A percentile compares a stretch with the other conserved stretches of the same genome.
Evolutionary conservation across 495 filamentous ascomycete species (phyloP).

Genomic region (Hypoxylon perforatum): DNA sequence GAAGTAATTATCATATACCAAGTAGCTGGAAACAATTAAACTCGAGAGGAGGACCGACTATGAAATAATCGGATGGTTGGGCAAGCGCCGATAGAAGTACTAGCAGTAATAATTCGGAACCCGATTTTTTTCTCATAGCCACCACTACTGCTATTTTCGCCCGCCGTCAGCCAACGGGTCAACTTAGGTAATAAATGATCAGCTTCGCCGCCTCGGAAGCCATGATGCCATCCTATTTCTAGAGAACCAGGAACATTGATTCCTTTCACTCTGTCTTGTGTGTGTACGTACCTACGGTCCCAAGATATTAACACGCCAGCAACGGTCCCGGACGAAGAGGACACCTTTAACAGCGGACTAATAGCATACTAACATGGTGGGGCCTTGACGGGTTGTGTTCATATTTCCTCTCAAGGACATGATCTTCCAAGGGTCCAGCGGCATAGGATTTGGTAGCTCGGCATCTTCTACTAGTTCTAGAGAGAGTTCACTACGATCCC

Average conservation of each 20-base stretch:
- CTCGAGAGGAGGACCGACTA: constrained; percentile 13
- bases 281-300: background rate
- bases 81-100: background rate
- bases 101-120: background rate
- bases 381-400: constrained; percentile 14
- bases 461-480: constrained; percentile 14
- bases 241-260: constrained; percentile 4
- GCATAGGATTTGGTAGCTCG: constrained; percentile 6
- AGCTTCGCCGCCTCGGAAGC: constrained; percentile 27
- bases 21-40: constrained; percentile 29
- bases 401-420: constrained; percentile 21
- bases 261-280: constrained; percentile 16
- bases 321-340: constrained; percentile 14
- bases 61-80: constrained; percentile 37
- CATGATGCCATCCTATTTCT: constrained; percentile 26
- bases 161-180: constrained; percentile 21
- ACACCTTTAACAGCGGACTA: constrained; percentile 18
- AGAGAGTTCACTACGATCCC: constrained; percentile 1
- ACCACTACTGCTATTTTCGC: constrained; percentile 16
- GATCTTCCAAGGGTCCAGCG: constrained; percentile 33
- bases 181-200: constrained; percentile 23
- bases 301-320: background rate
- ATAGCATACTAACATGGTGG: constrained; percentile 23
- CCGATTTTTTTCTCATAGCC: constrained; percentile 5
- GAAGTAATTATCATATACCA: background rate